These are phyloP conservation scores for Neonectria faginata DNA, from an alignment of 2,329 filamentous ascomycete genomes.

Conservation along the genomic window DNA sequence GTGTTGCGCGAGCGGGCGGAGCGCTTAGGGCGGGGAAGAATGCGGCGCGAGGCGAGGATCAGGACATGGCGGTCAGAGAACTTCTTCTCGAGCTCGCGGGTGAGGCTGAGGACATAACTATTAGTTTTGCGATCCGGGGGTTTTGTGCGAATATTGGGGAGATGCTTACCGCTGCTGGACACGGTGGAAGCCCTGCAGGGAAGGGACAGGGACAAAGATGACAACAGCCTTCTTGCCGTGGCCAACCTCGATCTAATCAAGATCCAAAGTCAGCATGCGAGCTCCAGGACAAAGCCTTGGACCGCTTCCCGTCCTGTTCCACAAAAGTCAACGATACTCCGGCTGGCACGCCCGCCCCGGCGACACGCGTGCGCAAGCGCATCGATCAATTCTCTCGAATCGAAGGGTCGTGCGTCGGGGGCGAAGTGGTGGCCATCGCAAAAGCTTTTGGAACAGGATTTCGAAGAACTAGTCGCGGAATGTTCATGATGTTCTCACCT, in stretches of 20 bases:
- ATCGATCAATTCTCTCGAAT: constrained; percentile 37
- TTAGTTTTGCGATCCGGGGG: constrained; percentile 34
- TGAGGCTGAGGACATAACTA: constrained; percentile 74
- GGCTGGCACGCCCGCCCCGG: constrained; percentile 47
- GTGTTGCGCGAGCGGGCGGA: constrained; percentile 95
- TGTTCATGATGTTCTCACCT: constrained; percentile 79
- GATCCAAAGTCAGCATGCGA: constrained; percentile 80
- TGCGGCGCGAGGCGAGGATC: constrained; percentile 98
- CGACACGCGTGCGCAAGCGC: constrained; percentile 38
- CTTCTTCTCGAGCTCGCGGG: constrained; percentile 99
- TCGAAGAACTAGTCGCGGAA: constrained; percentile 45
- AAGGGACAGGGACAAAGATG: constrained; percentile 99
- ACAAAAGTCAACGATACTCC: constrained; percentile 58
- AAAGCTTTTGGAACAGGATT: constrained; percentile 58
- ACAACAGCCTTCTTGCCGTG: constrained; percentile 99
- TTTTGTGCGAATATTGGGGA: neutral
- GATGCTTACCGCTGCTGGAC: constrained; percentile 96
- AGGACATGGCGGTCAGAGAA: constrained; percentile 99
- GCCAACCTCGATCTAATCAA: constrained; percentile 96
- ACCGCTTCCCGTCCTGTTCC: constrained; percentile 83
- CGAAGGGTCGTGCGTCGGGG: constrained; percentile 42
- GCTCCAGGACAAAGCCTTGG: constrained; percentile 78
- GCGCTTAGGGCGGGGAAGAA: constrained; percentile 98
- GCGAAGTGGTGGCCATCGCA: constrained; percentile 51
- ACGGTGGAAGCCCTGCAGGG: constrained; percentile 98